Percentiles rank a stretch among this genome's conserved stretches.
phyloP scores from a whole-genome alignment of 192 early-diverging fungal species.

The Lunasporangiospora selenospora region DNA sequence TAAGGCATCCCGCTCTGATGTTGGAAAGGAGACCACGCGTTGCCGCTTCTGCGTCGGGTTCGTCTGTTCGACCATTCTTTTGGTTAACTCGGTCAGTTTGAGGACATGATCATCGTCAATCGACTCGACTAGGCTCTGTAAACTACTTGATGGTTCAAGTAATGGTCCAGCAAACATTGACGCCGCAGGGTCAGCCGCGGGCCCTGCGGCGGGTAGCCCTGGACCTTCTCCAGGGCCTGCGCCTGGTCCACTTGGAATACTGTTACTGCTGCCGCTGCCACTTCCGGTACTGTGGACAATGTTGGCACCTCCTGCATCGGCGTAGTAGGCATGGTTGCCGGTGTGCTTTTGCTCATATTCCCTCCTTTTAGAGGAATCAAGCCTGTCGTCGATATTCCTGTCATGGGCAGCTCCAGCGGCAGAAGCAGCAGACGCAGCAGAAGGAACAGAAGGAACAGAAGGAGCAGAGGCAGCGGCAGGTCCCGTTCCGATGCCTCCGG shows the following conservation, averaged over 20 bases:
- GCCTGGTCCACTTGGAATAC: too few relatives aligned
- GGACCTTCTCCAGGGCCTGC: too few relatives aligned
- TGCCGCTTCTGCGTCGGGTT: constrained; percentile 41
- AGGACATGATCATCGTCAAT: constrained; percentile 44
- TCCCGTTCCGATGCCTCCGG: not conserved
- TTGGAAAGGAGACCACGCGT: constrained; percentile 33
- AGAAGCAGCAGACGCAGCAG: too few relatives aligned
- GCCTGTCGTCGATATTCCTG: too few relatives aligned
- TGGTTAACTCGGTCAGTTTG: constrained; percentile 47
- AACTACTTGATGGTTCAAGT: constrained; percentile 38
- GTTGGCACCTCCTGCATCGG: too few relatives aligned
- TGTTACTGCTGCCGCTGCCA: too few relatives aligned
- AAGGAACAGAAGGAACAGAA: too few relatives aligned
- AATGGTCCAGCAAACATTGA: not conserved
- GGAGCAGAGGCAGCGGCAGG: too few relatives aligned
- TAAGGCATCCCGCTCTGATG: constrained; percentile 6
- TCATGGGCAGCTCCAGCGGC: constrained; percentile 6
- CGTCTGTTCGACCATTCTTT: constrained; percentile 40
- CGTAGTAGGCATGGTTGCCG: not conserved
- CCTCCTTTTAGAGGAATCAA: constrained; percentile 17
- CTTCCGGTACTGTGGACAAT: too few relatives aligned
- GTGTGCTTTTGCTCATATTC: constrained; percentile 23
- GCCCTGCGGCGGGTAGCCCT: too few relatives aligned
- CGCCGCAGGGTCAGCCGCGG: too few relatives aligned
- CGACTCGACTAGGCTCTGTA: constrained; percentile 41